Conservation (phyloP, 257 asterid genomes). For the Solanum virginianum region DNA sequence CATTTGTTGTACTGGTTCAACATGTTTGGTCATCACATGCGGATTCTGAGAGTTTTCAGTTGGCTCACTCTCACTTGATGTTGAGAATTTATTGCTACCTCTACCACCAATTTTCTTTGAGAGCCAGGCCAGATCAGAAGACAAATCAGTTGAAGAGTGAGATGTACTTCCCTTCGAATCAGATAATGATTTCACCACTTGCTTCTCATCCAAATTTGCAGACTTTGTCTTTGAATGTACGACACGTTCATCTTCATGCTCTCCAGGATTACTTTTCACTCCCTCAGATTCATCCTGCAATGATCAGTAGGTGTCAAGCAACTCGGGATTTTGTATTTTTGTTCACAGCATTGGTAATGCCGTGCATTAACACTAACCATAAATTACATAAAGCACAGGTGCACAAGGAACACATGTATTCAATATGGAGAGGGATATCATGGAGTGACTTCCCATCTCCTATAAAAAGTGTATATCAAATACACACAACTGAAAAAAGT, state of each 20-base stretch:
- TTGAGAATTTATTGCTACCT: constrained; percentile 10
- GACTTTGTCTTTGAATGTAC: constrained; percentile 11
- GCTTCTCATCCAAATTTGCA: constrained; percentile 29
- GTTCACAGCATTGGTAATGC: neutral
- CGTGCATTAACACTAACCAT: neutral
- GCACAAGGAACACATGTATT: neutral
- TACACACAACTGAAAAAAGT: neutral
- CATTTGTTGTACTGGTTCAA: neutral
- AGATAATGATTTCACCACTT: constrained; percentile 13
- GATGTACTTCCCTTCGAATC: constrained; percentile 22
- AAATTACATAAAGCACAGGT: neutral
- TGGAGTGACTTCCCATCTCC: neutral
- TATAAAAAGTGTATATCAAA: neutral
- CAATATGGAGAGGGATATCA: neutral
- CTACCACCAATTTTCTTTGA: constrained; percentile 27
- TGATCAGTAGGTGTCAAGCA: neutral
- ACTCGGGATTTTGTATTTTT: neutral
- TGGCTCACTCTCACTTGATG: constrained; percentile 7
- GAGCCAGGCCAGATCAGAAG: constrained; percentile 52
- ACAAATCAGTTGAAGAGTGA: constrained; percentile 33
- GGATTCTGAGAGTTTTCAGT: constrained; percentile 7
- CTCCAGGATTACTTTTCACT: constrained; percentile 18
- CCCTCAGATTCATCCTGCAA: constrained; percentile 41
- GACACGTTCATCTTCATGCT: constrained; percentile 11
- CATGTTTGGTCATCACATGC: constrained; percentile 1